phyloP scores from a whole-genome alignment of 805 yeast genomes.

The Kodamaea neixiangensis region DNA sequence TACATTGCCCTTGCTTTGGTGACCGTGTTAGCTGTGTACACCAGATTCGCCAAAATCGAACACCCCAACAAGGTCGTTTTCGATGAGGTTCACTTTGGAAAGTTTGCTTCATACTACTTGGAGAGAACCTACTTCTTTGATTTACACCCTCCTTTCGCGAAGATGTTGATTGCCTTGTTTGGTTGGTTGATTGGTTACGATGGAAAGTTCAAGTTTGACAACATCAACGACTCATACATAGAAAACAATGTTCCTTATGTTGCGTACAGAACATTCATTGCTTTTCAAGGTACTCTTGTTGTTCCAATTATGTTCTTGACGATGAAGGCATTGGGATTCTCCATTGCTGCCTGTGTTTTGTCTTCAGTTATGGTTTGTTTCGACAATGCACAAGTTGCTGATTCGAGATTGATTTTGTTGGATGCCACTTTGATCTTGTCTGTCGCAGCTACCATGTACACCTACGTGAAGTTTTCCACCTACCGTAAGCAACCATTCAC shows the following conservation, averaged over 20 bases:
- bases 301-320: conserved; percentile 84
- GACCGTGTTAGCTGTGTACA: conserved; percentile 45
- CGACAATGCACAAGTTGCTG: conserved; percentile 88
- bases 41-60: conserved; percentile 63
- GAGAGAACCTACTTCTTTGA: conserved; percentile 93
- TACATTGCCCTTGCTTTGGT: conserved; percentile 37
- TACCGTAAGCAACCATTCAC: conserved; percentile 69
- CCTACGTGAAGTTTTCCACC: conserved; percentile 74
- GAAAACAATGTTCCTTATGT: conserved; percentile 82
- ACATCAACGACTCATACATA: conserved; percentile 80
- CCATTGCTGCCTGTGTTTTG: conserved; percentile 75
- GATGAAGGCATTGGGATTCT: conserved; percentile 80
- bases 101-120: conserved; percentile 80
- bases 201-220: conserved; percentile 90
- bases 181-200: conserved; percentile 89
- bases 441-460: conserved; percentile 77
- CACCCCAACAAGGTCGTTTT: conserved; percentile 77
- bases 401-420: conserved; percentile 84
- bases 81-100: conserved; percentile 87
- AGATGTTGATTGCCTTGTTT: conserved; percentile 82
- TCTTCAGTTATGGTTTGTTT: conserved; percentile 75
- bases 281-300: conserved; percentile 77
- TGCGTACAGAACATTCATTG: conserved; percentile 77
- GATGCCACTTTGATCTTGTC: conserved; percentile 88
- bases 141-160: conserved; percentile 97